phyloP scores from a whole-genome alignment of 495 filamentous ascomycete species.

The Aspergillus asperescens region DNA sequence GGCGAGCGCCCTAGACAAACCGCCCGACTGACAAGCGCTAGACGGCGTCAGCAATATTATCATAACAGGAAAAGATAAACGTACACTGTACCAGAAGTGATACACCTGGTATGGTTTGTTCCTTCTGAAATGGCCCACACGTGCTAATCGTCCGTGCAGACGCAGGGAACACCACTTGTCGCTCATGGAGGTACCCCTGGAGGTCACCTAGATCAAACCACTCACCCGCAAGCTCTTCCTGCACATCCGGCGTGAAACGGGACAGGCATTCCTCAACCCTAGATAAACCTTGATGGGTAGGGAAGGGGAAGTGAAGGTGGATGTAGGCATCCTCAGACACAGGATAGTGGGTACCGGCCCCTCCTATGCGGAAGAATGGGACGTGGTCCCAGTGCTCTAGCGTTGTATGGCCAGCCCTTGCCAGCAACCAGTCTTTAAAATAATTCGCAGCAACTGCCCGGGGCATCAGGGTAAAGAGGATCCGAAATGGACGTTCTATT shows the following conservation, averaged over 20 bases:
- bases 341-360: constrained; percentile 60
- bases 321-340: constrained; percentile 20
- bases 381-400: constrained; percentile 53
- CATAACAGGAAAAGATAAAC: not conserved
- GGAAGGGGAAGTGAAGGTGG: constrained; percentile 17
- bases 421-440: constrained; percentile 33
- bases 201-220: constrained; percentile 72
- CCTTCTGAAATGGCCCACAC: no score
- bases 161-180: constrained; percentile 18
- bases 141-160: not conserved
- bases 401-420: constrained; percentile 15
- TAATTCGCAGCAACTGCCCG: constrained; percentile 43
- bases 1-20: constrained; percentile 46
- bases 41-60: not conserved
- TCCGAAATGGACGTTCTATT: constrained; percentile 57
- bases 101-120: not conserved
- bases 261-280: constrained; percentile 27
- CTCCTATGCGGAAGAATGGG: constrained; percentile 60
- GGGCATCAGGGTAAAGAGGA: constrained; percentile 54
- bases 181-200: constrained; percentile 54
- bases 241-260: constrained; percentile 10
- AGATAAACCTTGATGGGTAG: constrained; percentile 22
- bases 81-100: constrained; percentile 21
- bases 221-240: constrained; percentile 55
- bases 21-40: constrained; percentile 33